phyloP scores from a whole-genome alignment of 2,329 filamentous ascomycete genomes.

The Decorospora gaudefroyi region DNA sequence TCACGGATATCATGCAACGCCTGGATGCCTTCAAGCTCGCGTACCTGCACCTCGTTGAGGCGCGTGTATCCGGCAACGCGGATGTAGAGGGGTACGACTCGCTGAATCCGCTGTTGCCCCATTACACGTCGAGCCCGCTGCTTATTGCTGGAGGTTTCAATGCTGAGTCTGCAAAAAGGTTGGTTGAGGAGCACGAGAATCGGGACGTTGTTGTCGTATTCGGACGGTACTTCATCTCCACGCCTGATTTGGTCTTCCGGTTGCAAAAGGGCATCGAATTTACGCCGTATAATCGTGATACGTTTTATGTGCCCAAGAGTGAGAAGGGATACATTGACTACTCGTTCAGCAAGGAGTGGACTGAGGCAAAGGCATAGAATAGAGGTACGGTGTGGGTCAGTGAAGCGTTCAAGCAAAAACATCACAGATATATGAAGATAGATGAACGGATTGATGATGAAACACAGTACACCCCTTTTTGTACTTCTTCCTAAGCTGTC shows the following conservation, averaged over 20 bases:
- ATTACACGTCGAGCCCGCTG: constrained; percentile 39
- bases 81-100: constrained; percentile 32
- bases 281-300: constrained; percentile 52
- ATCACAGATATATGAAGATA: too few relatives aligned
- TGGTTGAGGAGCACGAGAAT: constrained; percentile 50
- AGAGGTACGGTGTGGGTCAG: not conserved
- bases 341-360: constrained; percentile 28
- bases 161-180: constrained; percentile 44
- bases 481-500: too few relatives aligned
- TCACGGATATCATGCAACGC: constrained; percentile 60
- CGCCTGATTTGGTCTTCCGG: constrained; percentile 55
- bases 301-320: constrained; percentile 51
- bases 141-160: constrained; percentile 52
- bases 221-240: constrained; percentile 56
- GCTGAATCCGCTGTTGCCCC: constrained; percentile 31
- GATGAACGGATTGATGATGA: too few relatives aligned
- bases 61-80: constrained; percentile 56
- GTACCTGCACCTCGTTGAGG: constrained; percentile 58
- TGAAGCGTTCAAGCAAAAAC: not conserved
- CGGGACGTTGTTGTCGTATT: constrained; percentile 55
- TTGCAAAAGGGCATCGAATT: constrained; percentile 52
- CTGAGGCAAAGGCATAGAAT: constrained; percentile 10
- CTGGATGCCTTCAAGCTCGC: constrained; percentile 60
- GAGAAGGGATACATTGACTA: constrained; percentile 51
- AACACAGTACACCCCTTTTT: too few relatives aligned